phyloP scores from a whole-genome alignment of 2,329 filamentous ascomycete genomes.

The Lecanoromycetidae sp. region DNA sequence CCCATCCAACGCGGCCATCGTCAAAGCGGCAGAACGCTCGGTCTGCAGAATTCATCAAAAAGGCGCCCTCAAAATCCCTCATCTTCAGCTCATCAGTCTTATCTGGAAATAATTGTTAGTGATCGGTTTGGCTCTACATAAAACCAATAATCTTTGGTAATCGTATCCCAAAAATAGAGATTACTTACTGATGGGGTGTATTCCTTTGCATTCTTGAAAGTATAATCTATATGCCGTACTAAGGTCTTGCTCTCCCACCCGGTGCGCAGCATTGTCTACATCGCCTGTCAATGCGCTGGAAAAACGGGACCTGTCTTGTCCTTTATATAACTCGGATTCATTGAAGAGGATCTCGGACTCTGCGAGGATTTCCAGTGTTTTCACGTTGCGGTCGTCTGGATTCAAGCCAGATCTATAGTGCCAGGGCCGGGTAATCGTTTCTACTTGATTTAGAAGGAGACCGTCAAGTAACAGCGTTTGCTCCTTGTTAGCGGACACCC shows the following conservation, averaged over 20 bases:
- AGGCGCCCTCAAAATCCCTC: not conserved
- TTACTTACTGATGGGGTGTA: too few relatives aligned
- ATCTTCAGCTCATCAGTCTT: too few relatives aligned
- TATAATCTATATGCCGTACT: not conserved
- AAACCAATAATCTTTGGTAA: too few relatives aligned
- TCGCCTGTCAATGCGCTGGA: not conserved
- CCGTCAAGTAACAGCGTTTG: not conserved
- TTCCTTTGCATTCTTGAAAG: too few relatives aligned
- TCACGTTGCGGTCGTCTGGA: not conserved
- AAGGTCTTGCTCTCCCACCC: not conserved
- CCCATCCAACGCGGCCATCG: not conserved
- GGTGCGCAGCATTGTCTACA: not conserved
- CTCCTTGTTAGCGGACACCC: not conserved
- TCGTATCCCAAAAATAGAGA: too few relatives aligned
- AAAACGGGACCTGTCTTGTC: not conserved
- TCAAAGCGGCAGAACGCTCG: not conserved
- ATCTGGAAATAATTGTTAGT: too few relatives aligned
- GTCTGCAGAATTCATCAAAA: not conserved
- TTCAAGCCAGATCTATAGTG: not conserved
- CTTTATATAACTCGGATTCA: not conserved
- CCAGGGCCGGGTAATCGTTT: not conserved
- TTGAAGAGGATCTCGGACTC: not conserved
- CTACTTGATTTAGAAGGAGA: not conserved
- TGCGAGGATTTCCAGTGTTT: not conserved
- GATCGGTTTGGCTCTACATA: too few relatives aligned